A percentile compares a stretch with the other conserved stretches of the same genome.
Evolutionary conservation across 2,329 filamentous ascomycete genomes (phyloP).

Genomic region (Zymoseptoria tritici): DNA sequence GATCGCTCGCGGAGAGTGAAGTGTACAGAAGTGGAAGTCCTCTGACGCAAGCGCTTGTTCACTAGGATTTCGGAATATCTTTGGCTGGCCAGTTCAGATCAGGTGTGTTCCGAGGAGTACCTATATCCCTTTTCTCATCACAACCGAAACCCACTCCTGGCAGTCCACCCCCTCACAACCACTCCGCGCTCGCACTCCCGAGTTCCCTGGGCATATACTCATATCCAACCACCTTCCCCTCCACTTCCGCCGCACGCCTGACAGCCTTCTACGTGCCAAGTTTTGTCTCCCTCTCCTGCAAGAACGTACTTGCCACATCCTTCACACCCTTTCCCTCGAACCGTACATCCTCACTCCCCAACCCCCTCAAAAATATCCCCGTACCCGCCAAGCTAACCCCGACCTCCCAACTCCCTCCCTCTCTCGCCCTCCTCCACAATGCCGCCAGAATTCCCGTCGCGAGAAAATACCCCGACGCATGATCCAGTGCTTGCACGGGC

Average conservation of each 20-base stretch:
- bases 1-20: neutral
- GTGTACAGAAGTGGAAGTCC: too few species aligned
- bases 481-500: slow-evolving; percentile 52
- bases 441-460: slow-evolving; percentile 48
- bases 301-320: slow-evolving; percentile 39
- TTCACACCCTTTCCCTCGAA: slow-evolving; percentile 31
- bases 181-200: slow-evolving; percentile 41
- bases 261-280: slow-evolving; percentile 45
- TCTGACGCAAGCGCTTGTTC: too few species aligned
- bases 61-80: neutral
- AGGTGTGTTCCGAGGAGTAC: neutral
- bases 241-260: slow-evolving; percentile 42
- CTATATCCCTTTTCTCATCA: neutral
- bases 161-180: slow-evolving; percentile 21
- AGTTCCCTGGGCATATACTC: slow-evolving; percentile 45
- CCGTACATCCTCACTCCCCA: slow-evolving; percentile 50
- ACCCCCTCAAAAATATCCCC: slow-evolving; percentile 49
- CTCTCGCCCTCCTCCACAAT: slow-evolving; percentile 39
- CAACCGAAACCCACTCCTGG: neutral
- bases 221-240: slow-evolving; percentile 43
- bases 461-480: slow-evolving; percentile 49
- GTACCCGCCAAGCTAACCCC: slow-evolving; percentile 49
- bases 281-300: slow-evolving; percentile 39
- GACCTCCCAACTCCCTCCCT: slow-evolving; percentile 46
- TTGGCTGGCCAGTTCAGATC: neutral